Base-by-base conservation (phyloP, 495 filamentous ascomycete species). In the Friedmanniomyces simplex region DNA sequence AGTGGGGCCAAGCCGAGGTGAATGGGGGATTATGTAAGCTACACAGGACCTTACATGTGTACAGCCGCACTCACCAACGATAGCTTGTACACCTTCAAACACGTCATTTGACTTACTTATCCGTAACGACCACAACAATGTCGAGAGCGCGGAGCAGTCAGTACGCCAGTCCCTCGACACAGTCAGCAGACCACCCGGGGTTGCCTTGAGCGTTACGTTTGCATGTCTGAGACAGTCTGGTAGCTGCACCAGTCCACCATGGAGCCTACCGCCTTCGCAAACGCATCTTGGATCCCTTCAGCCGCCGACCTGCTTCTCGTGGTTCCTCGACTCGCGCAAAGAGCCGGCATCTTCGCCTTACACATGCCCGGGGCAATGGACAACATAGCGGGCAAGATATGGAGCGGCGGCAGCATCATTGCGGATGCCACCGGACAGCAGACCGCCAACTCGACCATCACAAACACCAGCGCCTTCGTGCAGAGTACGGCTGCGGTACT, bases 361-460 rank as follows among this genome's bases (percentile, higher is more conserved):
- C 74, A 78, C 14, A 71, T 82, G 24, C 79, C 81, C 13, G 83
- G 86, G 59, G 76, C 80, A 53, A 69, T 86, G 47, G 85, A 87
- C 61, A 76, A 72, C 65, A 59, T 79, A 26, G 64, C 78, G 54
- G 72, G 73, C n/a, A 71, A 67, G 59, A 55, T 74, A 16, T 67
- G 68, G 39, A 75, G 78, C 57, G 80, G 79, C 53, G 81, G 83
- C 54, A 77, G 76, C 60, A 69, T 80, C 41, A 80, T 86, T 48
- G 76, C 83, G 25, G 80, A 82, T 63, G 72, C 81, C 34, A 80
- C 70, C 0, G 54, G 51, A 20, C 49, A 66, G 7, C 58, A 72
- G 30, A 50, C 58, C 10, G 54, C 62, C 7, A 71, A 72, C 50
- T 64, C 68, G 1, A 70, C 70, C 2, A 62, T 65, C 51, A 65